Base-by-base conservation (phyloP, 805 yeast genomes). In the Cyberlindnera maritima region DNA sequence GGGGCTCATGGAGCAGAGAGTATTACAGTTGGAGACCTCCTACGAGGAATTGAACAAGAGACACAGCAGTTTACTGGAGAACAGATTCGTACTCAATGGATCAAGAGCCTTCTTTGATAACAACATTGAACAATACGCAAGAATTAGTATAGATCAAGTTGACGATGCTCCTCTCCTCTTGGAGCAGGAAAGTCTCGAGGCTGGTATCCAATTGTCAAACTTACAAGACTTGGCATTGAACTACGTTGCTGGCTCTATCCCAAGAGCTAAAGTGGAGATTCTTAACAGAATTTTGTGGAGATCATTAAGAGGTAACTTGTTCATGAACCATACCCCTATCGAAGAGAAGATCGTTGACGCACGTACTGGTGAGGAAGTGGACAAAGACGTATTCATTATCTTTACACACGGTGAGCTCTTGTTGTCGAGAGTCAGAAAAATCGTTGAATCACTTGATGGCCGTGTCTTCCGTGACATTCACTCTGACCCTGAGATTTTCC, bases 401-500 rank as follows among this genome's bases (percentile, higher is more conserved):
- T 91, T 91, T 60, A 86, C 97, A 18, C 98, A 95, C 68, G 99
- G 99, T 61, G 71, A 79, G 32, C 68, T 85, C 52, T 75, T 94
- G 47, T 65, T 85, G 44, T 74, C 79, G 51, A 81, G 92, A 64
- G 87, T 91, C 41, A 80, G 76, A 60, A 85, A 83, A 63, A 88
- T 95, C 47, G 81, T 95, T 51, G 97, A 90, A 60, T 88, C 98
- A 1, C 75, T 94, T 56, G 96, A 90, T 59, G 96, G 96, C 8
- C 80, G 76, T 52, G 72, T 89, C 21, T 52, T 39, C 36, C 86
- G 80, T 62, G 75, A 77, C 36, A 81, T 86, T 28, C 67, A 55
- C 13, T 58, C 77, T 20, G 69, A 71, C 47, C 51, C 63, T 11
- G 66, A 66, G 4, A 49, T 72, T 17, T 66, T 75, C 41, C 55